Conservation (phyloP, 2,329 filamentous ascomycete species). For the Furcasterigmium sp. region DNA sequence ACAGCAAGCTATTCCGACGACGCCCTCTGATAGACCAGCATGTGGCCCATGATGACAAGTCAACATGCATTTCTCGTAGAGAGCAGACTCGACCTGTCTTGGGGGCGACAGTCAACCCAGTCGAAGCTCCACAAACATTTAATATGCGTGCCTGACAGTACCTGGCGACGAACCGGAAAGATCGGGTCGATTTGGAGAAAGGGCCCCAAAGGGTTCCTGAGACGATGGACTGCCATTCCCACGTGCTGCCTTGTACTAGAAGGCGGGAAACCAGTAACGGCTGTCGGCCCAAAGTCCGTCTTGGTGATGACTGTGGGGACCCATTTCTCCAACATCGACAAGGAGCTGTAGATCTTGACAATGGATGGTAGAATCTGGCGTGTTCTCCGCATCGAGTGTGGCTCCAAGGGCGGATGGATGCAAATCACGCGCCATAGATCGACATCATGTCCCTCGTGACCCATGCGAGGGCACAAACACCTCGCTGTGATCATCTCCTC, state of each 20-base stretch:
- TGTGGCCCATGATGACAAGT: no score
- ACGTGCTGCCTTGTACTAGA: not conserved
- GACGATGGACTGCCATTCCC: not conserved
- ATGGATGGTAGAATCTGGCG: not conserved
- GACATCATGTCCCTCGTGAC: no score
- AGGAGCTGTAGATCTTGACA: not conserved
- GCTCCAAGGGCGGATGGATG: no score
- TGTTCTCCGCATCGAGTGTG: not conserved
- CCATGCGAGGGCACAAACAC: no score
- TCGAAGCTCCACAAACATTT: not conserved
- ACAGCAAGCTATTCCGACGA: no score
- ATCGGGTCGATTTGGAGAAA: constrained; percentile 1
- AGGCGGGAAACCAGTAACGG: not conserved
- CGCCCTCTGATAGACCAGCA: no score
- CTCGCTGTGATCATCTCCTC: no score
- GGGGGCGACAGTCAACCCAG: no score
- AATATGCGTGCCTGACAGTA: not conserved
- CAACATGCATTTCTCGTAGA: no score
- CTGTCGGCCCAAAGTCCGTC: not conserved
- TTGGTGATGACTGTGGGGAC: not conserved
- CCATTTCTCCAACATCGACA: not conserved
- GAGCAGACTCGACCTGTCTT: no score
- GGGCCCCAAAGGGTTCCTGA: not conserved
- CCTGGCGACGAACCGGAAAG: not conserved
- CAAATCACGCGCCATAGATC: no score